These are phyloP conservation scores for Lathyrus aphaca DNA, from an alignment of 306 rosid genomes.

Conservation along the genomic window DNA sequence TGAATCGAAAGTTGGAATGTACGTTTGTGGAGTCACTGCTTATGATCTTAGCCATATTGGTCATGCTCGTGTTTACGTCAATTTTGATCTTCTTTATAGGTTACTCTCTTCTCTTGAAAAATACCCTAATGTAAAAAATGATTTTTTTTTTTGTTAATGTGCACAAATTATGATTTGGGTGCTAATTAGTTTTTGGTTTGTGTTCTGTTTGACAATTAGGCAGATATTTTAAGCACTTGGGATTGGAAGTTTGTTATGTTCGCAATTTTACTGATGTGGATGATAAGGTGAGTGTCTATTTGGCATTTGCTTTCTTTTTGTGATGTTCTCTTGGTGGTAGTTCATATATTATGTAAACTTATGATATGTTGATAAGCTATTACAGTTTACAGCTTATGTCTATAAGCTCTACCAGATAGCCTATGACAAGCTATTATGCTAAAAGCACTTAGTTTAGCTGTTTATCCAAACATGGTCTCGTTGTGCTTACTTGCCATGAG, in stretches of 20 bases:
- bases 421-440: background rate
- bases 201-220: constrained; percentile 56
- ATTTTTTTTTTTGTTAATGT: background rate
- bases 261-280: constrained; percentile 98
- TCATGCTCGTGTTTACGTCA: constrained; percentile 94
- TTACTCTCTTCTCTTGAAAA: constrained; percentile 34
- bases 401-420: background rate
- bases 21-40: constrained; percentile 96
- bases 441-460: background rate
- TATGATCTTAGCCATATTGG: constrained; percentile 97
- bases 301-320: background rate
- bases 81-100: constrained; percentile 93
- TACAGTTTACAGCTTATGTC: background rate
- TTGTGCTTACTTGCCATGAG: background rate
- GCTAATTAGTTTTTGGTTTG: constrained; percentile 37
- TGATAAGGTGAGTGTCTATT: constrained; percentile 71
- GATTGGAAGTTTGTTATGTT: constrained; percentile 75
- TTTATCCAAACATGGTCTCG: background rate
- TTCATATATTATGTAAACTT: too few species aligned
- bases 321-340: too few species aligned
- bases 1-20: constrained; percentile 85
- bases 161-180: background rate
- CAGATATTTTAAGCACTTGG: constrained; percentile 97
- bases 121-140: background rate
- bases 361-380: too few species aligned